A percentile compares a stretch with the other conserved stretches of the same genome.
These are phyloP conservation scores for Pneumocystis murina DNA, from an alignment of 1,139 yeast species.

Conservation along the genomic window DNA sequence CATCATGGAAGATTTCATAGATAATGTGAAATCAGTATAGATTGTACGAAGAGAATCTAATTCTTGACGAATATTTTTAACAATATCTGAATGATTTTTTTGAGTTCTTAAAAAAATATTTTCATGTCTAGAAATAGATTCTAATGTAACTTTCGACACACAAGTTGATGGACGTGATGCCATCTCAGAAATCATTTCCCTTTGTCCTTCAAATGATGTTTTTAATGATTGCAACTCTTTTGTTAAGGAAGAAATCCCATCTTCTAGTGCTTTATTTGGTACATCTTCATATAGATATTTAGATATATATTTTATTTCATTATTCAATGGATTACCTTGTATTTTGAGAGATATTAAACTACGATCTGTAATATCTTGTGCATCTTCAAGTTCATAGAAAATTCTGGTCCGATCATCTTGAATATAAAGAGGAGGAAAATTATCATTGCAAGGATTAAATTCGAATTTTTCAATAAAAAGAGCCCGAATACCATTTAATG, in stretches of 20 bases:
- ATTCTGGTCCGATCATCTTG: slow-evolving; percentile 47
- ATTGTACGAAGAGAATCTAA: not conserved
- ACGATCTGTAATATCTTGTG: slow-evolving; percentile 47
- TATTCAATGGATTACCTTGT: slow-evolving; percentile 15
- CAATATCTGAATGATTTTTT: not conserved
- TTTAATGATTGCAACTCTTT: slow-evolving; percentile 25
- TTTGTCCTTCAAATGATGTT: slow-evolving; percentile 25
- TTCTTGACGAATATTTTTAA: not conserved
- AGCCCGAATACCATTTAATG: slow-evolving; percentile 51
- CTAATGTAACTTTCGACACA: not conserved
- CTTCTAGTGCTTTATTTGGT: slow-evolving; percentile 23
- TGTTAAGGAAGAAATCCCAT: slow-evolving; percentile 21
- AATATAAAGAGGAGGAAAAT: slow-evolving; percentile 71
- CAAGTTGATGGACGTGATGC: not conserved
- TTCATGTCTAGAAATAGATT: not conserved
- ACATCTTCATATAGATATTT: slow-evolving; percentile 18
- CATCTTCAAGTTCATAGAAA: slow-evolving; percentile 69
- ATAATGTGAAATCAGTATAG: not conserved
- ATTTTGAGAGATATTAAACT: slow-evolving; percentile 44
- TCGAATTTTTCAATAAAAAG: slow-evolving; percentile 79
- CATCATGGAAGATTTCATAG: not conserved
- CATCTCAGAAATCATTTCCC: slow-evolving; percentile 1
- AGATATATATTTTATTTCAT: not conserved
- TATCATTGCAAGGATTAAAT: slow-evolving; percentile 51
- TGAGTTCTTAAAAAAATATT: not conserved